Percentiles rank a stretch among this genome's conserved stretches.
Conservation (phyloP, 2,329 filamentous ascomycete genomes). For the Aspergillus transmontanensis region DNA sequence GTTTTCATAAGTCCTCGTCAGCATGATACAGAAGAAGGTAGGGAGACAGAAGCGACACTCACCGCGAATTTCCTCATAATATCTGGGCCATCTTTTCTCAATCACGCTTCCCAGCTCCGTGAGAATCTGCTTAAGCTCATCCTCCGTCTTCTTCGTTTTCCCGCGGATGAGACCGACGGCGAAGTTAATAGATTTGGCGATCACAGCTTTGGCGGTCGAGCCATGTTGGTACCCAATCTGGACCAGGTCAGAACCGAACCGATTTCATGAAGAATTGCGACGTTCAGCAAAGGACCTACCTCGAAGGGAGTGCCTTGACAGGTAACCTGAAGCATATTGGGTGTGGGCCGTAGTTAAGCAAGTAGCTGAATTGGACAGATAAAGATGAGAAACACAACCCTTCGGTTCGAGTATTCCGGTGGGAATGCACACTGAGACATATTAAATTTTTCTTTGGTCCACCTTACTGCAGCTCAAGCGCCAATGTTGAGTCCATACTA, state of each 20-base stretch:
- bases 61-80: not conserved
- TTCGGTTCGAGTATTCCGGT: not conserved
- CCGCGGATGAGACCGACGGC: not conserved
- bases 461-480: not conserved
- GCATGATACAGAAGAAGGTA: not conserved
- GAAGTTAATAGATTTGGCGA: not conserved
- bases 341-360: no score
- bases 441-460: not conserved
- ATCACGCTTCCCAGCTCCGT: not conserved
- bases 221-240: not conserved
- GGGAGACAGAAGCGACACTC: not conserved
- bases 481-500: not conserved
- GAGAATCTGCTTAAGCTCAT: not conserved
- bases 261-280: not conserved
- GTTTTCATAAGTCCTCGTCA: not conserved
- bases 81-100: not conserved
- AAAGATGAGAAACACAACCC: not conserved
- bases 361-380: not conserved
- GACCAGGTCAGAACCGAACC: not conserved
- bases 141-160: not conserved
- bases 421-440: not conserved
- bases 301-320: not conserved
- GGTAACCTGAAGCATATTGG: not conserved
- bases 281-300: not conserved
- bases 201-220: not conserved